A percentile compares a stretch with the other conserved stretches of the same genome.
These are phyloP conservation scores for Daedaleopsis sinensis DNA, from an alignment of 768 basidiomycete species.

Conservation along the genomic window DNA sequence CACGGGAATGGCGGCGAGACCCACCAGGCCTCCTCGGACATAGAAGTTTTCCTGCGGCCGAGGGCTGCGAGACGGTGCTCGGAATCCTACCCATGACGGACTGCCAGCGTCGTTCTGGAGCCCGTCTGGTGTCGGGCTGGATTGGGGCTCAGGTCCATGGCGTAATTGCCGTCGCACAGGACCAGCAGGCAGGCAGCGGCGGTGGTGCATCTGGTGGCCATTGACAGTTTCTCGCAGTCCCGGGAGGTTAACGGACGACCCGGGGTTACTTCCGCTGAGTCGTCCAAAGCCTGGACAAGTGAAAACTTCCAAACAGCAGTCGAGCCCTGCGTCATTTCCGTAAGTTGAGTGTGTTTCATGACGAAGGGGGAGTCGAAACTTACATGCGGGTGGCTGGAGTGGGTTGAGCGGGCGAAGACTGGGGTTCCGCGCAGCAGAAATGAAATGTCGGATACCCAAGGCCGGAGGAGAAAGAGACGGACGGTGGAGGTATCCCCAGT, in stretches of 20 bases:
- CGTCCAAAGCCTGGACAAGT: too few species aligned
- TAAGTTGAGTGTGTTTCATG: too few species aligned
- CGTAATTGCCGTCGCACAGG: not conserved
- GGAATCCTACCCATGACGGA: not conserved
- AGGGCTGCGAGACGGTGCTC: not conserved
- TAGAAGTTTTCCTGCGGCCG: not conserved
- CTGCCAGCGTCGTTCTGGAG: not conserved
- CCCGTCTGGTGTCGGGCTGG: not conserved
- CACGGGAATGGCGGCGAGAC: not conserved
- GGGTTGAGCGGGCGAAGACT: too few species aligned
- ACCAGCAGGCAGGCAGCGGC: too few species aligned
- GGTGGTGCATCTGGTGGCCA: not conserved
- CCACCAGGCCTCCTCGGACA: not conserved
- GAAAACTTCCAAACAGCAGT: too few species aligned
- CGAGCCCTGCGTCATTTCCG: too few species aligned
- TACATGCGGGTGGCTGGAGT: too few species aligned
- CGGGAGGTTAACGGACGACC: not conserved
- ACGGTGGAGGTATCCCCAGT: not conserved
- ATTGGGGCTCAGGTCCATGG: not conserved
- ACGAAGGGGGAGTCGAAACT: too few species aligned
- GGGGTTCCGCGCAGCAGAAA: too few species aligned
- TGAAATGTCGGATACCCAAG: too few species aligned
- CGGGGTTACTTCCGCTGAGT: too few species aligned
- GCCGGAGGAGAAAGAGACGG: too few species aligned
- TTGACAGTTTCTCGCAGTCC: not conserved